phyloP scores from a whole-genome alignment of 2,329 filamentous ascomycete genomes.

The Ceratocystis diversiconidia region DNA sequence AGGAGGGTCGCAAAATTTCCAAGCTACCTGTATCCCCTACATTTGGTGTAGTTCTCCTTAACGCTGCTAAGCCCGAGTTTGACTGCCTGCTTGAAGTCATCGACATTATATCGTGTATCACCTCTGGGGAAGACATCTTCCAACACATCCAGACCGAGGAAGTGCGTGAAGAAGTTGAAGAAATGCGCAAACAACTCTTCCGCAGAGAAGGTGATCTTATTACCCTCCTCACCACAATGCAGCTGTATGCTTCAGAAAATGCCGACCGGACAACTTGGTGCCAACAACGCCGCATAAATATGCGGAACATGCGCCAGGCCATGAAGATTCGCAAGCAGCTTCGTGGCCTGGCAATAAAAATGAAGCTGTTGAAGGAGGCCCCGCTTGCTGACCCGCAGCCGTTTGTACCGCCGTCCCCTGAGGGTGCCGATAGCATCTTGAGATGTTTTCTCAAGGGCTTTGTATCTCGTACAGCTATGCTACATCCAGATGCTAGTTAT shows the following conservation, averaged over 20 bases:
- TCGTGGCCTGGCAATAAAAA: conserved; percentile 39
- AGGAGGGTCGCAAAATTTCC: conserved; percentile 61
- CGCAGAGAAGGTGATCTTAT: conserved; percentile 52
- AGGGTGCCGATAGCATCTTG: conserved; percentile 39
- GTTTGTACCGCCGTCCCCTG: conserved; percentile 40
- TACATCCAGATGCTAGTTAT: conserved; percentile 47
- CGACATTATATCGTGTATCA: conserved; percentile 60
- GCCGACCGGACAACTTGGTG: conserved; percentile 44
- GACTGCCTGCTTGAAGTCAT: conserved; percentile 71
- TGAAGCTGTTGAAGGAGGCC: conserved; percentile 34
- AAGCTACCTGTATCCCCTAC: conserved; percentile 69
- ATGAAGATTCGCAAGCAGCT: conserved; percentile 49
- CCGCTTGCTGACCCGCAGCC: conserved; percentile 39
- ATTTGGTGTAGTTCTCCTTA: conserved; percentile 68
- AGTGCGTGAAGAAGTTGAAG: conserved; percentile 38
- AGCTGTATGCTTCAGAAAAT: conserved; percentile 44
- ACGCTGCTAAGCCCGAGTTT: conserved; percentile 54
- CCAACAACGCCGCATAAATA: conserved; percentile 40
- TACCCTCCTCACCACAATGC: conserved; percentile 49
- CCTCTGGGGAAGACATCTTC: conserved; percentile 49
- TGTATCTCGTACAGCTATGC: conserved; percentile 43
- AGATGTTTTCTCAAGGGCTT: conserved; percentile 51
- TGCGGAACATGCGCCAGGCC: conserved; percentile 48
- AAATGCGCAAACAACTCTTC: conserved; percentile 40
- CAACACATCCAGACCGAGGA: conserved; percentile 45